Conservation (phyloP, 257 asterid species). For the Forsythia suspensa region DNA sequence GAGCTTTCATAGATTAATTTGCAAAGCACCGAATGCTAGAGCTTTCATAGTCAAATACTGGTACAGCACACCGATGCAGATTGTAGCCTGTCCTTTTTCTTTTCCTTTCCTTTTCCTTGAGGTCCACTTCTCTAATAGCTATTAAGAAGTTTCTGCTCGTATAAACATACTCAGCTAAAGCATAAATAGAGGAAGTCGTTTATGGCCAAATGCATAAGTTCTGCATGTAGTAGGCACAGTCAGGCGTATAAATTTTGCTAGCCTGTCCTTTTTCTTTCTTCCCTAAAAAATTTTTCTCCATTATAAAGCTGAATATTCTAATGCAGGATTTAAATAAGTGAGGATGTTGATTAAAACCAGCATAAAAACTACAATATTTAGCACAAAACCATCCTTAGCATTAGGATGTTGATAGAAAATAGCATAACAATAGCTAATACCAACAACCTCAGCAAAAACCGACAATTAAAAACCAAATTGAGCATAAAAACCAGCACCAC, state of each 20-base stretch:
- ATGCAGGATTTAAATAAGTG: slow-evolving; percentile 51
- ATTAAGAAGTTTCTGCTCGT: not conserved
- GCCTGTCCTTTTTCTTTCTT: not conserved
- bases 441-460: no score
- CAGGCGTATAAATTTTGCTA: not conserved
- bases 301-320: not conserved
- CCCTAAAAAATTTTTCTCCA: not conserved
- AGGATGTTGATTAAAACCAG: not conserved
- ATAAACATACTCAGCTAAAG: no score
- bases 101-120: not conserved
- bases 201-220: no score
- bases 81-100: not conserved
- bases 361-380: no score
- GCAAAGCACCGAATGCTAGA: not conserved
- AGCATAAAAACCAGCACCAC: no score
- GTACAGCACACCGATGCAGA: not conserved
- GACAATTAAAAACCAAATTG: no score
- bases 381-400: no score
- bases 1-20: not conserved
- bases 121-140: not conserved
- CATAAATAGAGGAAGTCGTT: no score
- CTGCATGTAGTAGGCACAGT: not conserved
- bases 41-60: not conserved
- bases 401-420: no score
- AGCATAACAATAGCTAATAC: no score